Evolutionary conservation across 2,329 filamentous ascomycete species (phyloP), one percentile per base, ranked within the genome.

Genomic region (Fusarium ambrosium): DNA sequence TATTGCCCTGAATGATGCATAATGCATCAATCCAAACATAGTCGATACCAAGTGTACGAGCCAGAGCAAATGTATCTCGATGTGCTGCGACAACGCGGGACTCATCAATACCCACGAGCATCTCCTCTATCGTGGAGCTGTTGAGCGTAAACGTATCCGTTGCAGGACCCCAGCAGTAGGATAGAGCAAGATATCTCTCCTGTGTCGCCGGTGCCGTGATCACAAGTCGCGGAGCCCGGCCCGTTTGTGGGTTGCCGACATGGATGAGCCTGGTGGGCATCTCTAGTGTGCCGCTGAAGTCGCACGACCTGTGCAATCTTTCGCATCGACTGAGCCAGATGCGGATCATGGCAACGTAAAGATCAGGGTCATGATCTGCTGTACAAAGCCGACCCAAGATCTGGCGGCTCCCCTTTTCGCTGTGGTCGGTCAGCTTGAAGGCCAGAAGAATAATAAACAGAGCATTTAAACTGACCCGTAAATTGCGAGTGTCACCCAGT

Each of bases 1-100:
- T 16, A 32, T 78, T 59, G 34, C 74, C 72, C 29, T 79, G 76
- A 36, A 79, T 74, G 27, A 80, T 80, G 64, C 78, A 79, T 0
- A 80, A 66, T 5, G 76, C 70, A 37, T 79, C 79, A 48, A 80
- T 72, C 79, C 79, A 80, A 14, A 80, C 48, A 45, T 48, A 66
- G 3, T 22, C 36, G 2, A 66, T 62, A 4, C 37, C 41, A 18
- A 66, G 56, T 18, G 65, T 27, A 18, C 60, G 51, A 16, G 60
- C 24, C 9, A 67, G 20, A 6, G 32, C 55, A 11, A 58, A 24
- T 6, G 55, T 24, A 13, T 58, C 55, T 8, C 55, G 55, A 24
- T 58, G 41, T 29, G 68, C 66, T 0, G 68, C 43, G 4, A 69
- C 68, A 2, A 69, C 29, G 1, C 53, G 6, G 22, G 37, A 22